phyloP scores from a whole-genome alignment of 768 basidiomycete species.

The Macrolepiota dolichaula region DNA sequence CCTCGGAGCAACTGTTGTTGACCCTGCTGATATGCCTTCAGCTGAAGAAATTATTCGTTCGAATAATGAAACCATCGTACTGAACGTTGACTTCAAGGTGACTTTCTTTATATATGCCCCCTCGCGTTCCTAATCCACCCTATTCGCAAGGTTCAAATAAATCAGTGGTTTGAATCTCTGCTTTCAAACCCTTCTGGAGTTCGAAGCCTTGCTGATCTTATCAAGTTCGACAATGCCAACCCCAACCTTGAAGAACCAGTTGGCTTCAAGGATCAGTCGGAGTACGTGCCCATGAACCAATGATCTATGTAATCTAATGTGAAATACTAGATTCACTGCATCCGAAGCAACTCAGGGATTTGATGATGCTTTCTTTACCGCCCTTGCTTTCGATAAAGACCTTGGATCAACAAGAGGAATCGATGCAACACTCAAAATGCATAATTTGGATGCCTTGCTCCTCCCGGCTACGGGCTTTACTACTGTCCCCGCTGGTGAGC shows the following conservation, averaged over 20 bases:
- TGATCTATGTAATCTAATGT: not conserved
- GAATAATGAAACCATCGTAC: slow-evolving; percentile 52
- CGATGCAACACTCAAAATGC: slow-evolving; percentile 39
- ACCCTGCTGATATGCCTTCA: slow-evolving; percentile 59
- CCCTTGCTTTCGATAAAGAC: slow-evolving; percentile 41
- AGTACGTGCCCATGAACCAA: slow-evolving; percentile 24
- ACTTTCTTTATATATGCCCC: not conserved
- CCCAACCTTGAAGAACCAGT: slow-evolving; percentile 44
- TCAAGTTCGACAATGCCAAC: slow-evolving; percentile 54
- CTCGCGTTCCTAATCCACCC: not conserved
- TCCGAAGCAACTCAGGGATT: slow-evolving; percentile 38
- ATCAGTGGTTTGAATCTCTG: no score
- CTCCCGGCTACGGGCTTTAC: slow-evolving; percentile 42
- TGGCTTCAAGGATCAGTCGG: slow-evolving; percentile 34
- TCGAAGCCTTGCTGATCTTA: slow-evolving; percentile 51
- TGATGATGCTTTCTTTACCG: slow-evolving; percentile 40
- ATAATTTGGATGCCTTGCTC: slow-evolving; percentile 49
- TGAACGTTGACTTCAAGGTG: slow-evolving; percentile 59
- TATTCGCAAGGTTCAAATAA: slow-evolving; percentile 46
- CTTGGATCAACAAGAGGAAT: no score
- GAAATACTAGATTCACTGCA: slow-evolving; percentile 27
- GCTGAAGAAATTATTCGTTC: slow-evolving; percentile 45
- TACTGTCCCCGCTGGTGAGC: slow-evolving; percentile 34
- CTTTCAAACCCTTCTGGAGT: slow-evolving; percentile 58
- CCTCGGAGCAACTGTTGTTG: slow-evolving; percentile 52